phyloP scores from a whole-genome alignment of 192 early-diverging fungal genomes.

The Radiomyces spectabilis region DNA sequence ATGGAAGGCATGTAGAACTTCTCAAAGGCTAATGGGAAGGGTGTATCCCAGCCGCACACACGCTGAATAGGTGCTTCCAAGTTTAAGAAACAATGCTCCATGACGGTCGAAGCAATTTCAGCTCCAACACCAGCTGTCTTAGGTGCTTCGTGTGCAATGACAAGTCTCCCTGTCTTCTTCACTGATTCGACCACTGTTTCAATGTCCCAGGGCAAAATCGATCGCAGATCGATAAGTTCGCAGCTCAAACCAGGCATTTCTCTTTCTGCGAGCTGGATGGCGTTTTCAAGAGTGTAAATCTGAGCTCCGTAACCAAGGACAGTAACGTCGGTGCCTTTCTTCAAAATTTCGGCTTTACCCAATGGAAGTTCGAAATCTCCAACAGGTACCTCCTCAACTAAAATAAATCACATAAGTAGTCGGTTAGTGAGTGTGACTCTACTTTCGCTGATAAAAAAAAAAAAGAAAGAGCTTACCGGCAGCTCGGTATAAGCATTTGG shows the following conservation, averaged over 20 bases:
- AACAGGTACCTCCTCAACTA: slow-evolving; percentile 87
- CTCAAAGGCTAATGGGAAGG: slow-evolving; percentile 91
- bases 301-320: slow-evolving; percentile 90
- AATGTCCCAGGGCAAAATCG: slow-evolving; percentile 87
- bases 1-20: slow-evolving; percentile 88
- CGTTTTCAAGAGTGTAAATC: slow-evolving; percentile 88
- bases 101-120: slow-evolving; percentile 82
- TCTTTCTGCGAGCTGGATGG: slow-evolving; percentile 80
- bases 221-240: slow-evolving; percentile 90
- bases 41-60: slow-evolving; percentile 83
- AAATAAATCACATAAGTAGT: background rate
- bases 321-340: slow-evolving; percentile 79
- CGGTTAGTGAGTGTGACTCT: background rate
- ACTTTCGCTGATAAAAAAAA: background rate
- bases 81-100: slow-evolving; percentile 88
- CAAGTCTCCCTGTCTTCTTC: slow-evolving; percentile 85
- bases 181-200: slow-evolving; percentile 88
- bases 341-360: slow-evolving; percentile 86
- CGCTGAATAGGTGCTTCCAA: slow-evolving; percentile 88
- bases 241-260: slow-evolving; percentile 77
- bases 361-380: slow-evolving; percentile 88
- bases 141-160: slow-evolving; percentile 93
- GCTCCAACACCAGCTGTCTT: slow-evolving; percentile 84
- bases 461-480: slow-evolving; percentile 46
- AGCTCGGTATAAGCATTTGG: slow-evolving; percentile 92